Conservation (phyloP, 2,329 filamentous ascomycete genomes). For the Zasmidium cellare region DNA sequence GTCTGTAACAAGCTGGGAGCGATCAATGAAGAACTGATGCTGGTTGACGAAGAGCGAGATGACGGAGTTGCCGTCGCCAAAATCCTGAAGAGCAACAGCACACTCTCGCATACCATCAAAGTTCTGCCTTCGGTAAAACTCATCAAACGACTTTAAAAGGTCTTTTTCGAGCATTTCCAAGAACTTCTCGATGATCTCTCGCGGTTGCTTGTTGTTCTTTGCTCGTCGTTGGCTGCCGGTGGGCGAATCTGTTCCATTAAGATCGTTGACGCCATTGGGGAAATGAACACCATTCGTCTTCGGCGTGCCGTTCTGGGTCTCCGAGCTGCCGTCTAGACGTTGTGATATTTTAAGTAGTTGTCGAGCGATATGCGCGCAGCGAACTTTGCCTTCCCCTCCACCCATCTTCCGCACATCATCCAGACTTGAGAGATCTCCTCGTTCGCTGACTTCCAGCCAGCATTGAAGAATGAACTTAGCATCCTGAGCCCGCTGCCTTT, state of each 20-base stretch:
- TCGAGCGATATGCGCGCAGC: slow-evolving; percentile 88
- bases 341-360: slow-evolving; percentile 94
- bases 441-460: slow-evolving; percentile 93
- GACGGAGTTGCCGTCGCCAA: slow-evolving; percentile 92
- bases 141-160: slow-evolving; percentile 92
- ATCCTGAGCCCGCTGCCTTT: slow-evolving; percentile 84
- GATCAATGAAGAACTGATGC: slow-evolving; percentile 98
- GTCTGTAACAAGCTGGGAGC: slow-evolving; percentile 86
- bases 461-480: slow-evolving; percentile 94
- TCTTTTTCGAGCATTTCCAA: slow-evolving; percentile 95
- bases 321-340: slow-evolving; percentile 71
- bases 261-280: slow-evolving; percentile 50
- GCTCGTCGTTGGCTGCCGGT: slow-evolving; percentile 51
- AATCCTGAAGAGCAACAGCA: slow-evolving; percentile 88
- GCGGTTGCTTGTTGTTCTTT: slow-evolving; percentile 50
- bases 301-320: slow-evolving; percentile 23
- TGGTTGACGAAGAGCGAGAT: slow-evolving; percentile 97
- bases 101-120: slow-evolving; percentile 99
- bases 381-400: slow-evolving; percentile 86
- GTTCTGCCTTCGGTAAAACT: slow-evolving; percentile 91
- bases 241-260: slow-evolving; percentile 42
- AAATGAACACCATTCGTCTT: slow-evolving; percentile 32
- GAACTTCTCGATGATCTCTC: slow-evolving; percentile 94
- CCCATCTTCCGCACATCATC: slow-evolving; percentile 86
- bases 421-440: slow-evolving; percentile 79